phyloP scores from a whole-genome alignment of 2,329 filamentous ascomycete species.

The Zymoseptoria ardabiliae region DNA sequence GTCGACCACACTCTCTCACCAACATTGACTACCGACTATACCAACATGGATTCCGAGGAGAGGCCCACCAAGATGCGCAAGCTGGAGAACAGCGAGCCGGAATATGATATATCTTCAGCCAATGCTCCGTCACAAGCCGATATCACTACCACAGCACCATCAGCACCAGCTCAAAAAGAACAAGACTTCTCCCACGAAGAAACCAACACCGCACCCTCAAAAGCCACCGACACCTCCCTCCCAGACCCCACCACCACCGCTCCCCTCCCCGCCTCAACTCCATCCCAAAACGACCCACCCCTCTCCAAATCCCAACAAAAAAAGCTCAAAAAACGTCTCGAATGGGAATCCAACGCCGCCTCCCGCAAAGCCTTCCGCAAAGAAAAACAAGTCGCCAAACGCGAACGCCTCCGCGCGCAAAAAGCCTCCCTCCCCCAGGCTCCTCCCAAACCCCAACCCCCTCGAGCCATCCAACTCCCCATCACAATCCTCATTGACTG shows the following conservation, averaged over 20 bases:
- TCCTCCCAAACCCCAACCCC: constrained; percentile 14
- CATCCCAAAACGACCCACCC: constrained; percentile 14
- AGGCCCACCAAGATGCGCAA: constrained; percentile 51
- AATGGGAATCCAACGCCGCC: constrained; percentile 66
- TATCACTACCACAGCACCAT: neutral
- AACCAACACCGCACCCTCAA: neutral
- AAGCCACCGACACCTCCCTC: neutral
- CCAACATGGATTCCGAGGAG: constrained; percentile 49
- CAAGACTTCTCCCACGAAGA: neutral
- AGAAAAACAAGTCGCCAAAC: constrained; percentile 48
- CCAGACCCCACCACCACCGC: neutral
- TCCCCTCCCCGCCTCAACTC: neutral
- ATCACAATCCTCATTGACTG: constrained; percentile 83
- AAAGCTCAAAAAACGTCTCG: constrained; percentile 62
- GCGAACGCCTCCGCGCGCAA: constrained; percentile 40
- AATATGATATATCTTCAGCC: neutral
- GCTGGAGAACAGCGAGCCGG: constrained; percentile 33
- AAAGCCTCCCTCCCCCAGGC: constrained; percentile 12
- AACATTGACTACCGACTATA: neutral
- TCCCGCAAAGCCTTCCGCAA: constrained; percentile 52
- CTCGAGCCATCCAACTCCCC: constrained; percentile 54
- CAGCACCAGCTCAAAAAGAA: neutral
- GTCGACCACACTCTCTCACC: neutral
- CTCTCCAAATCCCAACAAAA: constrained; percentile 85
- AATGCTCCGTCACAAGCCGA: neutral